Conservation (phyloP, 2,329 filamentous ascomycete species). For the Beauveria rudraprayagi region DNA sequence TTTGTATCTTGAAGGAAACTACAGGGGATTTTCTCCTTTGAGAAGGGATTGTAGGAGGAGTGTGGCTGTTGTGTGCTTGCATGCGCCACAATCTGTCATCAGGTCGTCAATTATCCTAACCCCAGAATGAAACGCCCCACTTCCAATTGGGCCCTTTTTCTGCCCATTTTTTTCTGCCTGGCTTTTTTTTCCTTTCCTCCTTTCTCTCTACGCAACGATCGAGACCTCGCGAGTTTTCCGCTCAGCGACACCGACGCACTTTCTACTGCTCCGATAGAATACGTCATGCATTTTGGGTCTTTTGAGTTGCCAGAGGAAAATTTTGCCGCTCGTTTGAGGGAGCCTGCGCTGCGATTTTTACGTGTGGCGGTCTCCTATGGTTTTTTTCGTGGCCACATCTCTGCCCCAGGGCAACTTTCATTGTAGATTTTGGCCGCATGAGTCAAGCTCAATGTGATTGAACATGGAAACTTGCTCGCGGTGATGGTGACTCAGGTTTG, state of each 20-base stretch:
- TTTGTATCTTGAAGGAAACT: no score
- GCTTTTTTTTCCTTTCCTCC: conserved; percentile 14
- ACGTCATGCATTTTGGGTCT: conserved; percentile 13
- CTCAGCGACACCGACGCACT: conserved; percentile 14
- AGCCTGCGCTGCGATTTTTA: conserved; percentile 25
- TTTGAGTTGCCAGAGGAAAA: conserved; percentile 28
- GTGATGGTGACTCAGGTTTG: neutral
- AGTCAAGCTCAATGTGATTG: neutral
- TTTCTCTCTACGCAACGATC: conserved; percentile 25
- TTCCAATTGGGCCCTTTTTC: neutral
- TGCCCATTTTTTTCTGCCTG: neutral
- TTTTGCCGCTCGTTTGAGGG: conserved; percentile 36
- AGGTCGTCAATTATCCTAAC: no score
- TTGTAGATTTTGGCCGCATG: neutral
- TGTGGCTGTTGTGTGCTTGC: no score
- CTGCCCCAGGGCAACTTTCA: neutral
- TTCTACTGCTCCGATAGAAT: conserved; percentile 17
- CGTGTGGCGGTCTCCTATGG: conserved; percentile 36
- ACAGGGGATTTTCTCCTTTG: no score
- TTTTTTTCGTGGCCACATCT: conserved; percentile 34
- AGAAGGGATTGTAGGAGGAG: no score
- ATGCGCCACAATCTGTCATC: no score
- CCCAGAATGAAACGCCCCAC: neutral
- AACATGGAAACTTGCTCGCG: no score
- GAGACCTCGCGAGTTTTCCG: conserved; percentile 15